Evolutionary conservation across 306 rosid genomes (phyloP), one percentile per base, ranked within the genome.

Genomic region (Spatholobus suberectus): DNA sequence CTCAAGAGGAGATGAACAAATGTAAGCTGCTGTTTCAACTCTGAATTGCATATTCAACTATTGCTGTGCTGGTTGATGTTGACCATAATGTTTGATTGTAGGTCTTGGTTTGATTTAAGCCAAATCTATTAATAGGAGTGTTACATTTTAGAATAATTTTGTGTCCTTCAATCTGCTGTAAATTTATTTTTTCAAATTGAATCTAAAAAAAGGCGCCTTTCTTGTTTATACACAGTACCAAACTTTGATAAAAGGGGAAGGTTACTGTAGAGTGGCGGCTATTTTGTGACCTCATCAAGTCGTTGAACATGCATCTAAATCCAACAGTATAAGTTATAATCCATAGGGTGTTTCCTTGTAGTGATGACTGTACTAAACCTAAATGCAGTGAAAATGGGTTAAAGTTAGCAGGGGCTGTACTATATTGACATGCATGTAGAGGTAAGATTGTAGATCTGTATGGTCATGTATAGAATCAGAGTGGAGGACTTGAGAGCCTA

Each of bases 11-110:
- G 70, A 32, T 82, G 97, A 86, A 86, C 81, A 73, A 14, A 80
- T 87, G 98, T 95, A 88, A 88, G 94, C 55, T 85, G 29, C 73
- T 71, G 9, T 82, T 81, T 76, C 73, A 73, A 67, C 58, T 72
- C 57, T 75, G 46, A 62, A 65, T 40, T 84, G 18, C 51, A 54
- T 35, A 55, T 72, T 65, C 34, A 41, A 24, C 15, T 68, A 29
- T 86, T 55, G 47, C 13, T 74, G 29, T 74, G 35, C 27, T 66
- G 32, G 44, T 74, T 75, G 73, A 32, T 79, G 59, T 61, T 70
- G 27, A 13, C 11, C 58, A 46, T 21, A 29, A 32, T 81, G 63
- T 76, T 37, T 69, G 11, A 14, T 65, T 73, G 37, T 23, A 38
- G 32, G 15, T 76, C 70, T 52, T 81, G 52, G 38, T 46, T 70